Percentiles rank a stretch among this genome's conserved stretches.
Conservation (phyloP, 257 asterid species). For the Rubia yunnanensis region DNA sequence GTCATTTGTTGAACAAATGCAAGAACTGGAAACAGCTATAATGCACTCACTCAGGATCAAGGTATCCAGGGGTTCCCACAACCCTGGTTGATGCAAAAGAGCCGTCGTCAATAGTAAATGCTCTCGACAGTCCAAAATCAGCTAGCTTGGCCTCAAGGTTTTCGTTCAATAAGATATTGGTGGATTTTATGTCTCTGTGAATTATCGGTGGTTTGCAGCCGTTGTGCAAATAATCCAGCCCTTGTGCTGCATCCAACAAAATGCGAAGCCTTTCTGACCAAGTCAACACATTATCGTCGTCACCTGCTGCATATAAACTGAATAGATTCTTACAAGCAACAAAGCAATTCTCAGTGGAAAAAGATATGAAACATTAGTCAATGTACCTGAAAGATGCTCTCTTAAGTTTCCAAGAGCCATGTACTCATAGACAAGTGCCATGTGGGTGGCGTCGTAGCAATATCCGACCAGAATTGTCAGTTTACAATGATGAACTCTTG, state of each 20-base stretch:
- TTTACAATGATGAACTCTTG: constrained; percentile 36
- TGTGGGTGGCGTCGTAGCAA: constrained; percentile 25
- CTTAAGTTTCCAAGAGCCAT: constrained; percentile 32
- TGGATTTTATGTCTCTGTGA: too few species aligned
- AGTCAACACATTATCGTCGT: constrained; percentile 18
- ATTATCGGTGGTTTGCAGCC: constrained; percentile 38
- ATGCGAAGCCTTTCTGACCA: constrained; percentile 35
- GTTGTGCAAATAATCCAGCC: constrained; percentile 38
- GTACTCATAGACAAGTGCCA: constrained; percentile 36
- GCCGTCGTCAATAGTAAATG: constrained; percentile 16
- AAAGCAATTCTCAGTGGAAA: too few species aligned
- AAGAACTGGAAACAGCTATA: neutral
- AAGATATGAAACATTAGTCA: too few species aligned
- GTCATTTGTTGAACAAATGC: too few species aligned
- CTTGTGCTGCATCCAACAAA: constrained; percentile 33
- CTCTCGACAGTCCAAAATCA: constrained; percentile 40
- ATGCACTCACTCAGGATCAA: constrained; percentile 31
- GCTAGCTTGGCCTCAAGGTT: constrained; percentile 27
- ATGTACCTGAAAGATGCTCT: constrained; percentile 28
- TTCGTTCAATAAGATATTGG: constrained; percentile 24
- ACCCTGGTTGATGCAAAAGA: constrained; percentile 18
- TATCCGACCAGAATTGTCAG: constrained; percentile 32
- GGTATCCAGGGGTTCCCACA: constrained; percentile 30
- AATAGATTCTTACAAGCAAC: neutral
- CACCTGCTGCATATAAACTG: constrained; percentile 11